Conservation (phyloP, 441 rosid genomes). For the Syzygium malaccense region DNA sequence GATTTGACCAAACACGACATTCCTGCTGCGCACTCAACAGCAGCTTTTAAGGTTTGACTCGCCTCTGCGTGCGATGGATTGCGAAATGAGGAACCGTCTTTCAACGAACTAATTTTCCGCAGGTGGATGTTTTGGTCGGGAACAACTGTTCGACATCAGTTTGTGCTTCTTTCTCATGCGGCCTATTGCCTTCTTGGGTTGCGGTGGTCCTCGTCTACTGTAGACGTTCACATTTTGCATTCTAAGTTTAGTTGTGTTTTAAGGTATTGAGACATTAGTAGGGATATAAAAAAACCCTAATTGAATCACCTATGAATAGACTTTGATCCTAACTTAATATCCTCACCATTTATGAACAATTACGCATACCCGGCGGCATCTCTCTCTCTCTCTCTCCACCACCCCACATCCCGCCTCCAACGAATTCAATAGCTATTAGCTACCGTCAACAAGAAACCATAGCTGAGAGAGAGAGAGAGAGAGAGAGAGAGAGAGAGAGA, state of each 20-base stretch:
- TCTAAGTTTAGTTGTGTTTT: background rate
- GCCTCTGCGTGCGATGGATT: background rate
- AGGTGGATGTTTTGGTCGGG: background rate
- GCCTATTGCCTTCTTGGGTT: background rate
- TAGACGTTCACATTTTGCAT: background rate
- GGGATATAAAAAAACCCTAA: background rate
- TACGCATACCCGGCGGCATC: background rate
- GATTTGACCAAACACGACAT: background rate
- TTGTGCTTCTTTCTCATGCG: background rate
- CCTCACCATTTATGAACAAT: background rate
- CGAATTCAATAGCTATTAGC: background rate
- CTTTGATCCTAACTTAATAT: background rate
- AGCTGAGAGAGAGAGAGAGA: background rate
- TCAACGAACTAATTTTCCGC: background rate
- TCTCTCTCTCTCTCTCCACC: background rate
- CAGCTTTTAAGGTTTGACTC: background rate
- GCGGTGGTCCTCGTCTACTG: background rate
- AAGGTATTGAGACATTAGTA: background rate
- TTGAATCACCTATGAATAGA: background rate
- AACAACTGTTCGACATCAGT: background rate
- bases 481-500: background rate
- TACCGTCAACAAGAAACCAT: too few species aligned
- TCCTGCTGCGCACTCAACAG: background rate
- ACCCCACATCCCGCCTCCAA: accelerated
- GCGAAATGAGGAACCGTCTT: background rate